These are phyloP conservation scores for Lomentospora prolificans DNA, from an alignment of 2,329 filamentous ascomycete species.

Conservation along the genomic window DNA sequence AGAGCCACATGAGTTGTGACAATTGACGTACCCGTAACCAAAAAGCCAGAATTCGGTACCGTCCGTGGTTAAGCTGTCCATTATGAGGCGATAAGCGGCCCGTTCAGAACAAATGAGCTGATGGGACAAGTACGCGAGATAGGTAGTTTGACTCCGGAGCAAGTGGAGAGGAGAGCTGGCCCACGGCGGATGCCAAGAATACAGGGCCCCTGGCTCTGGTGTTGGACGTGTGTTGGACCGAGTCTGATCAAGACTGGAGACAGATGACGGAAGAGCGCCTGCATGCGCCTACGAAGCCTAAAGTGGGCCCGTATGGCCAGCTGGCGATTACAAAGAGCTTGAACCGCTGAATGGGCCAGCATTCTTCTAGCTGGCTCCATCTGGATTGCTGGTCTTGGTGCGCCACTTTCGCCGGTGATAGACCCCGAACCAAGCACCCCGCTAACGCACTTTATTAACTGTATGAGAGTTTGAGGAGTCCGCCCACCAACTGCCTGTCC, in stretches of 20 bases:
- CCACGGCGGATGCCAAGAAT: not conserved
- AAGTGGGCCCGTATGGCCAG: no score
- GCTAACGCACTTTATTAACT: no score
- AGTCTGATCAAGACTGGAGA: not conserved
- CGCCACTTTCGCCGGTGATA: no score
- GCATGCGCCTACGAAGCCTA: no score
- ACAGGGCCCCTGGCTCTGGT: not conserved
- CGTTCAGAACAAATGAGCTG: slow-evolving; percentile 8
- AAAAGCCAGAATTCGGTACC: slow-evolving; percentile 83
- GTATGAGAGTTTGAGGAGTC: no score
- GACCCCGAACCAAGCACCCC: no score
- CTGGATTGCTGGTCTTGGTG: no score
- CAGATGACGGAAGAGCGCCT: not conserved
- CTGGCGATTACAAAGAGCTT: no score
- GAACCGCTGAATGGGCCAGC: no score
- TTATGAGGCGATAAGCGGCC: slow-evolving; percentile 19
- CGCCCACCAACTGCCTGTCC: no score
- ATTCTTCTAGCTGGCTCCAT: no score
- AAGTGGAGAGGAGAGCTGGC: not conserved
- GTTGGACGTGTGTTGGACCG: not conserved
- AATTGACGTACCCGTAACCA: slow-evolving; percentile 69
- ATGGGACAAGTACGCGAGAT: not conserved
- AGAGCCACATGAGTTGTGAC: not conserved
- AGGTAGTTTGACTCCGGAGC: slow-evolving; percentile 12
- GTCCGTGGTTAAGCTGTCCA: slow-evolving; percentile 21